Conservation (phyloP, 2,329 filamentous ascomycete genomes). For the Sordariomycetes sp. region DNA sequence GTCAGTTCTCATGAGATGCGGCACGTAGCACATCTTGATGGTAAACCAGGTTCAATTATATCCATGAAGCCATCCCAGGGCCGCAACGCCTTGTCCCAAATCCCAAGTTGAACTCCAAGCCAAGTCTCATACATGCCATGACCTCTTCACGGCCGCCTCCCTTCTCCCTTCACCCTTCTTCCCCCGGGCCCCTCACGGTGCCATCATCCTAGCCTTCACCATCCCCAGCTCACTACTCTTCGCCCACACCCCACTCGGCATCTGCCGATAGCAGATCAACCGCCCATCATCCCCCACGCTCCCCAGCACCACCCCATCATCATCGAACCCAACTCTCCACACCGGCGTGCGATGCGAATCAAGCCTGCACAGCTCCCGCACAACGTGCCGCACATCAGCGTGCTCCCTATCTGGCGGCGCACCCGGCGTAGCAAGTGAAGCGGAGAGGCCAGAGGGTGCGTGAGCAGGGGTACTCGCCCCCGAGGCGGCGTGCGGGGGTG, state of each 20-base stretch:
- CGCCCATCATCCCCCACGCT: constrained; percentile 66
- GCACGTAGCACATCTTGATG: no score
- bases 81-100: no score
- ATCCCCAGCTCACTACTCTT: constrained; percentile 47
- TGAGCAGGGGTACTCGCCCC: constrained; percentile 16
- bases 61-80: no score
- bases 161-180: neutral
- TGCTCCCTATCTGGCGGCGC: neutral
- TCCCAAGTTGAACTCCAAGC: no score
- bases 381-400: constrained; percentile 39
- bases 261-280: constrained; percentile 47
- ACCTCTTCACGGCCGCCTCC: neutral
- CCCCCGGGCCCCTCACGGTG: constrained; percentile 12
- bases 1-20: no score
- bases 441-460: constrained; percentile 7
- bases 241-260: constrained; percentile 41
- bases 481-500: constrained; percentile 9
- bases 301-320: constrained; percentile 58
- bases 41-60: no score
- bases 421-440: constrained; percentile 5
- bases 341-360: constrained; percentile 57
- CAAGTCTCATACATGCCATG: neutral
- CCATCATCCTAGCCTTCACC: constrained; percentile 39
- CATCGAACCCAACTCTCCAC: constrained; percentile 62
- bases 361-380: constrained; percentile 51